Percentiles rank a stretch among this genome's conserved stretches.
These are phyloP conservation scores for Scheffersomyces amazonensis DNA, from an alignment of 805 yeast species.

Conservation along the genomic window DNA sequence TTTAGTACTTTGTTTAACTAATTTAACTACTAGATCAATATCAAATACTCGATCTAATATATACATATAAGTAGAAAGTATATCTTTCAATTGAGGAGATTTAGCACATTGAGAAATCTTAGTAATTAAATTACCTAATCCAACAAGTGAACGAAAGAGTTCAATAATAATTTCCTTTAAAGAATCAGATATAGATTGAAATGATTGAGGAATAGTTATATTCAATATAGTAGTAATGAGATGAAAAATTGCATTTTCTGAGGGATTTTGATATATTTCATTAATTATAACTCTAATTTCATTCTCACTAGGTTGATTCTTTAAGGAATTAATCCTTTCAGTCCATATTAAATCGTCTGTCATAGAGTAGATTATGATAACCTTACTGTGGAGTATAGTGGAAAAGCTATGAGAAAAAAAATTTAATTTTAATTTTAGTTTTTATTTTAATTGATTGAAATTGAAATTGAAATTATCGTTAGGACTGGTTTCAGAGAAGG, in stretches of 20 bases:
- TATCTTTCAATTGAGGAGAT: neutral
- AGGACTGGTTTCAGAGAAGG: no score
- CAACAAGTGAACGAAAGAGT: constrained; percentile 21
- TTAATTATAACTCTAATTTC: constrained; percentile 6
- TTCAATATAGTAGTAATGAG: constrained; percentile 21
- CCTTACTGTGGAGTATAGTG: no score
- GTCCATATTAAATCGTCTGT: neutral
- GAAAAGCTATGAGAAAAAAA: no score
- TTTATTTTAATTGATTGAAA: no score
- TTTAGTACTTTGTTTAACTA: constrained; percentile 1
- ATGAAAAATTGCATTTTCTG: neutral
- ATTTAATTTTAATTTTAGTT: no score
- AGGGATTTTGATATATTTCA: constrained; percentile 1
- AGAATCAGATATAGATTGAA: constrained; percentile 12
- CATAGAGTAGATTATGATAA: no score
- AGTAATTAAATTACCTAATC: constrained; percentile 30
- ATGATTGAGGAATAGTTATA: constrained; percentile 32
- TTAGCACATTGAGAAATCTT: constrained; percentile 9
- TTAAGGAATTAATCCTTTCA: constrained; percentile 3
- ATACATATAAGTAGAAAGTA: neutral
- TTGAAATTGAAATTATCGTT: no score
- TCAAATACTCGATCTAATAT: constrained; percentile 1
- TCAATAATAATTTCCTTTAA: constrained; percentile 8
- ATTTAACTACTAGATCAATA: constrained; percentile 1
- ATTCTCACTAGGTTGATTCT: constrained; percentile 7